Evolutionary conservation across 768 basidiomycete species (phyloP), one percentile per base, ranked within the genome.

Genomic region (Tylopilus plumbeoviolaceoides): DNA sequence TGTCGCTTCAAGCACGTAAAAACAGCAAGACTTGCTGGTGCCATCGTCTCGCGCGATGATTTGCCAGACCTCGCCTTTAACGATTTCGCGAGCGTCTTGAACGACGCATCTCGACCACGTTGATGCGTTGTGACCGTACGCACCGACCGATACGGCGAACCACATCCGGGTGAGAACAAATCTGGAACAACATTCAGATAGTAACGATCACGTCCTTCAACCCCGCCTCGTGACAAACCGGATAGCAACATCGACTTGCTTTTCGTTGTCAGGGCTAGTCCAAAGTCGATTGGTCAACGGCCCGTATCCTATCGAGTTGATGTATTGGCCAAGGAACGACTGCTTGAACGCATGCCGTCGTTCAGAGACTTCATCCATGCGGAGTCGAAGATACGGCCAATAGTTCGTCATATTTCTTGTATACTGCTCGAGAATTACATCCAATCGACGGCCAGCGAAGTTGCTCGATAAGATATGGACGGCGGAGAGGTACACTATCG

Each of bases 341-440:
- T 53, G 51, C 9, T 67, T 57, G 60, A 80, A 85, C n/a, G 59
- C 57, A 4, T 51, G 50, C 48, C 69, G 74, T 38, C 79, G 73
- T 17, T 49, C 52, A 0, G 53, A 38, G 1, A 64, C 59, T 63
- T 88, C 85, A 12, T 60, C 55, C 52, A 72, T 60, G n/a, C 87
- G 79, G 20, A 71, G 60, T 25, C 66, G 67, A 31, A 89, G 73
- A 63, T 89, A 89, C 7, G 87, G 85, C 89, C 89, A 91, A 62
- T 85, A 72, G 57, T 89, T 82, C 1, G 76, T 80, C 68, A 76
- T 82, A 17, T 72, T 74, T 20, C 53, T 66, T 15, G 77, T 66
- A 58, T 79, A 69, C 11, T 65, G 63, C 42, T 67, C 53, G 44
- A 80, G 54, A 7, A 82, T 47, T 1, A 56, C 33, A 17, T 70